Conservation (phyloP, 75 land plant genomes). For the Pinus tabuliformis region DNA sequence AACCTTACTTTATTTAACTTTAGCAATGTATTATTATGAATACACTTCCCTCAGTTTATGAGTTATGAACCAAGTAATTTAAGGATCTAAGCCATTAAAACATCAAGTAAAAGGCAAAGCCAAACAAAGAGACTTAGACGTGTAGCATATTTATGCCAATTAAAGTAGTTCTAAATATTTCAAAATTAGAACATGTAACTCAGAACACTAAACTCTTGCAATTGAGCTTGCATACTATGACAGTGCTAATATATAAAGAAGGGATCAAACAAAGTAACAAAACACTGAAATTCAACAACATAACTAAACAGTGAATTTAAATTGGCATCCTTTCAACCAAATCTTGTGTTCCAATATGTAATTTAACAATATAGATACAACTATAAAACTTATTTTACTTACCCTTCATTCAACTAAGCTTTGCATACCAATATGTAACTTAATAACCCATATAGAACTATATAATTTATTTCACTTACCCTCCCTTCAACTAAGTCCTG, state of each 20-base stretch:
- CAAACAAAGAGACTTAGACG: background rate
- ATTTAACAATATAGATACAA: background rate
- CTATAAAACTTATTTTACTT: background rate
- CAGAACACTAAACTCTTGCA: too few relatives aligned
- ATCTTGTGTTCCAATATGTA: background rate
- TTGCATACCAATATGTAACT: constrained; percentile 48
- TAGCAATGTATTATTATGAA: background rate
- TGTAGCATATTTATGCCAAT: too few relatives aligned
- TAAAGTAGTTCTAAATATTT: too few relatives aligned
- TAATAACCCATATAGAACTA: too few relatives aligned
- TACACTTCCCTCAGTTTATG: background rate
- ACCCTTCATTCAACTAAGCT: constrained; percentile 66
- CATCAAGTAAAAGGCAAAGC: background rate
- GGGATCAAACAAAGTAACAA: background rate
- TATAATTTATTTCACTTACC: constrained; percentile 22
- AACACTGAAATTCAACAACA: too few relatives aligned
- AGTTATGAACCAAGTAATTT: background rate
- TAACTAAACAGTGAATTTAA: too few relatives aligned
- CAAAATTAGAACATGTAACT: too few relatives aligned
- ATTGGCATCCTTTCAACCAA: too few relatives aligned
- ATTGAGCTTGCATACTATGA: too few relatives aligned
- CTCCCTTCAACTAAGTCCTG: constrained; percentile 70
- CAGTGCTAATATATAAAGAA: too few relatives aligned
- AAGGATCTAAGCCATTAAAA: background rate
- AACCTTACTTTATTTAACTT: background rate